Percentiles rank a stretch among this genome's conserved stretches.
Conservation (phyloP, 257 asterid species). For the Dorcoceras hygrometricum region DNA sequence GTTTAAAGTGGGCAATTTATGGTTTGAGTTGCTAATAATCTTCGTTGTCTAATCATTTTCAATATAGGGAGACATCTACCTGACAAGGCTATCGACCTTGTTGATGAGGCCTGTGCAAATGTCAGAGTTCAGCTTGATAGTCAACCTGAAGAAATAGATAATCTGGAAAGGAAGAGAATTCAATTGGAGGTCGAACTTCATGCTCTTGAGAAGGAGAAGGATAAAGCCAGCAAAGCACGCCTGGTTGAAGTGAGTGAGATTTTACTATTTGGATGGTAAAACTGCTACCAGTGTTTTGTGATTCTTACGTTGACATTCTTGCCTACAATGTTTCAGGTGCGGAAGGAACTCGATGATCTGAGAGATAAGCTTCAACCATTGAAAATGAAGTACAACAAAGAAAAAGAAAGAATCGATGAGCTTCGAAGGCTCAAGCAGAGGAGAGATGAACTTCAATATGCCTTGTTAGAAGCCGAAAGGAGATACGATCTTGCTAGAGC, state of each 20-base stretch:
- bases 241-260: slow-evolving; percentile 47
- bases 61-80: slow-evolving; percentile 63
- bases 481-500: slow-evolving; percentile 90
- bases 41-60: not conserved
- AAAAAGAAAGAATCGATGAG: slow-evolving; percentile 80
- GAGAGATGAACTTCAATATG: slow-evolving; percentile 65
- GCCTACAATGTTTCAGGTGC: slow-evolving; percentile 41
- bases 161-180: slow-evolving; percentile 70
- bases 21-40: not conserved
- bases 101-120: slow-evolving; percentile 77
- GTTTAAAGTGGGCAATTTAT: not conserved
- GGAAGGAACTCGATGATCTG: slow-evolving; percentile 80
- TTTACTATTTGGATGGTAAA: not conserved
- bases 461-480: slow-evolving; percentile 89
- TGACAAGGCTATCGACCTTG: slow-evolving; percentile 69
- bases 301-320: not conserved
- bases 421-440: slow-evolving; percentile 66
- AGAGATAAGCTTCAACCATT: slow-evolving; percentile 89
- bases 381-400: slow-evolving; percentile 74
- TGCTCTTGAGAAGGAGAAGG: slow-evolving; percentile 79
- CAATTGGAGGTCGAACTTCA: slow-evolving; percentile 71
- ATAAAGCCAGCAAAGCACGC: slow-evolving; percentile 80
- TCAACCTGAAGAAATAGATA: slow-evolving; percentile 73
- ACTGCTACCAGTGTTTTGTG: too few species aligned
- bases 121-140: slow-evolving; percentile 83